Base-by-base conservation (phyloP, 495 filamentous ascomycete species). In the Hyaloscypha hepaticicola region DNA sequence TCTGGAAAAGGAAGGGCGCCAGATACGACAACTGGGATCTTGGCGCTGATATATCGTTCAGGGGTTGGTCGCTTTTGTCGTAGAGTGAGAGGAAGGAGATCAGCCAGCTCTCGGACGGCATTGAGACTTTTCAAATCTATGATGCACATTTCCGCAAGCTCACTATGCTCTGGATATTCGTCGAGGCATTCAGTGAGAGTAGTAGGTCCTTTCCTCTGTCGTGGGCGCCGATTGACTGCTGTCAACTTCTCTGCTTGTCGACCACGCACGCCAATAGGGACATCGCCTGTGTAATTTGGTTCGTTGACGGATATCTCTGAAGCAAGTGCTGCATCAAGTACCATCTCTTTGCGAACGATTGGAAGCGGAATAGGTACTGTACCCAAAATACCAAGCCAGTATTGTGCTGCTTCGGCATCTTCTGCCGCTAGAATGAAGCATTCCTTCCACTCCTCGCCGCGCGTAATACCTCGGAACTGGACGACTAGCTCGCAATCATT, bases 341-440 rank as follows among this genome's bases (percentile, higher is more conserved):
- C 5, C 25, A 53, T 6, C 12, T 52, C 33, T 28, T 55, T 52
- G 12, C 16, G 33, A 25, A 27, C 33, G 5, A 56, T 63, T 22
- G 61, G 61, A 21, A 51, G 61, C 38, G 61, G 61, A 16, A 65
- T 28, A 5, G 52, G 52, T 3, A 45, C 27, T 11, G 52, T 28
- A 11, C 93, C 91, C 26, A 99, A 74, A 78, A 97, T 88, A 34
- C 89, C 80, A 29, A 97, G 77, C 96, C 96, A 99, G 72, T 98
- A 94, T 14, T 76, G 58, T n/a, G 85, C 86, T 60, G 92, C 83
- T 52, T 90, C 88, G 55, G 91, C 86, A 70, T 90, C 87, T 55
- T 88, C 85, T 2, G 88, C 83, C 9, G 75, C 79, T 9, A 98
- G 79, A 19, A 85, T 85, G 61, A 98, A 76, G 1, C 96, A 74